Evolutionary conservation across 2,329 filamentous ascomycete species (phyloP), one percentile per base, ranked within the genome.

Genomic region (Paecilomyces dactylethromorphus): DNA sequence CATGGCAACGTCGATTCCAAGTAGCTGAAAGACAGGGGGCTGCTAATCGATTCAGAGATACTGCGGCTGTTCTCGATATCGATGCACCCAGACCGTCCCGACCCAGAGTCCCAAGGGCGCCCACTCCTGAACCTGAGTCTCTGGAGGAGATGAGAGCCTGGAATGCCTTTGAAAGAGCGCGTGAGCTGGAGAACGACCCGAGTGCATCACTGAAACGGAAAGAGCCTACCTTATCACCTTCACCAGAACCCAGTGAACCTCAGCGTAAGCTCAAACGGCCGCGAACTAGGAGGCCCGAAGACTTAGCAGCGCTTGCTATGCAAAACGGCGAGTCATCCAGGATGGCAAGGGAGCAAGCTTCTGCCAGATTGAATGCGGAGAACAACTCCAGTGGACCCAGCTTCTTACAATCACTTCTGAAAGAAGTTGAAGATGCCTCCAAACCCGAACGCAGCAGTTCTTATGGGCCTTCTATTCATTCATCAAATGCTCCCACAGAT

Each of bases 231-330:
- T 92, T 96, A 76, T 86, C 92, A 56, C 94, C 91, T 69, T 95
- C 91, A 3, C 79, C 83, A 1, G 79, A 82, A 31, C 84, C 86
- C 24, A 75, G 78, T 56, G 84, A 93, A 66, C 89, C 89, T 0
- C 87, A 94, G 72, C 86, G 92, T 55, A 92, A 90, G 72, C 78
- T 96, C 53, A 97, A 97, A 76, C 88, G 92, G 15, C 92, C 92
- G 31, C 86, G 92, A 60, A 94, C 91, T 21, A 84, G 90, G 65
- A 82, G 90, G 55, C 79, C 88, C 55, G 81, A 81, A 56, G 81
- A 84, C 55, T 73, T 78, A 26, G 76, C 74, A 15, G 78, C 80
- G 45, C 74, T 73, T 50, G 74, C 79, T 64, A 72, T 73, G 57
- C 76, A 74, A 58, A 75, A 71, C 62, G 72, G 69, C 59, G 72